phyloP scores from a whole-genome alignment of 805 yeast genomes.

The Priceomyces castillae region DNA sequence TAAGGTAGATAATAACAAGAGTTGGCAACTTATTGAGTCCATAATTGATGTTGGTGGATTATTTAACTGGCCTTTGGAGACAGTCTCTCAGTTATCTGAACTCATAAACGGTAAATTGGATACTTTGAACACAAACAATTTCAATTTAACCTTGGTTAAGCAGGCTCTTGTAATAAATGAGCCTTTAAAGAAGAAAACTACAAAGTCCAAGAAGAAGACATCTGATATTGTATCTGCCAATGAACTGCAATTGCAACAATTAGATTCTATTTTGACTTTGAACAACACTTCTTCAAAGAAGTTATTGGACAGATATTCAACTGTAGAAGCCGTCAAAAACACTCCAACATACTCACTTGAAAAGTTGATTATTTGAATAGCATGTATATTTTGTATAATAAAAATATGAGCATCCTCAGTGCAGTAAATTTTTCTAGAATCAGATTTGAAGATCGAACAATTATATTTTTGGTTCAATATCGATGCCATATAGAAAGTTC shows the following conservation, averaged over 20 bases:
- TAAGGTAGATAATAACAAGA: conserved; percentile 42
- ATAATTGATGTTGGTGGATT: conserved; percentile 74
- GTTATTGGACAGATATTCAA: conserved; percentile 21
- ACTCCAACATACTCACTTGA: conserved; percentile 58
- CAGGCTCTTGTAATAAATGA: conserved; percentile 36
- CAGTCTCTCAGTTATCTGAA: conserved; percentile 43
- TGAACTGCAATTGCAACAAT: conserved; percentile 24
- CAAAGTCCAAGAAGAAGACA: conserved; percentile 19
- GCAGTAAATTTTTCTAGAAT: not conserved
- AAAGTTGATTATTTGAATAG: conserved; percentile 25
- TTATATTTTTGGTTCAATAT: too few species aligned
- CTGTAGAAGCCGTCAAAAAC: conserved; percentile 34
- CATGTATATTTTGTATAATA: conserved; percentile 4
- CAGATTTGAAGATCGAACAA: not conserved
- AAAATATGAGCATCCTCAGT: not conserved
- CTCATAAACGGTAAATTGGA: conserved; percentile 49
- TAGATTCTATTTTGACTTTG: conserved; percentile 33
- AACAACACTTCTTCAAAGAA: conserved; percentile 26
- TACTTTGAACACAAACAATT: conserved; percentile 40
- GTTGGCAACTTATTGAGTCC: conserved; percentile 60
- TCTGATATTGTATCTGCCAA: conserved; percentile 25
- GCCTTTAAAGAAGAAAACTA: conserved; percentile 19
- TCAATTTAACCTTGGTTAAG: conserved; percentile 45
- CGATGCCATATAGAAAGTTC: too few species aligned
- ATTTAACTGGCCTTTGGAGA: conserved; percentile 57